These are phyloP conservation scores for Sphagnum fallax DNA, from an alignment of 228 moss, liverwort and hornwort genomes.

Conservation along the genomic window DNA sequence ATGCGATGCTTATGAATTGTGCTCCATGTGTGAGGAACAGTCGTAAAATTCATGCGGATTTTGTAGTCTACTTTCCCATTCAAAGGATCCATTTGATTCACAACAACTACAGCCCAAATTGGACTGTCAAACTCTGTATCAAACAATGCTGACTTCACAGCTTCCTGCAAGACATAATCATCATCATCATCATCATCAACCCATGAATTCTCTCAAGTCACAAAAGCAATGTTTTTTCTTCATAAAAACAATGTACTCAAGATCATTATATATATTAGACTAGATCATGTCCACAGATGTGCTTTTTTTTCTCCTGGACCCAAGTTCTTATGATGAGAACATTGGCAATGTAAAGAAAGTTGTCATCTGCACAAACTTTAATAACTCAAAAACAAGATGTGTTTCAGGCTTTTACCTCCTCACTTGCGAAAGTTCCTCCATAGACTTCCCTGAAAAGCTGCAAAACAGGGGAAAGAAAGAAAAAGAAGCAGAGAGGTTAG, in stretches of 20 bases:
- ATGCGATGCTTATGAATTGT: slow-evolving; percentile 35
- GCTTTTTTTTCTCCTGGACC: no score
- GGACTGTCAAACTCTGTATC: slow-evolving; percentile 24
- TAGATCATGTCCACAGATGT: no score
- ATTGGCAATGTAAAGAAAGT: no score
- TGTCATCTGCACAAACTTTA: no score
- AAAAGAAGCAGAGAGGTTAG: no score
- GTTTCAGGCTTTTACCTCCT: slow-evolving; percentile 17
- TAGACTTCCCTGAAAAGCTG: slow-evolving; percentile 50
- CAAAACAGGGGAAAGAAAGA: slow-evolving; percentile 1
- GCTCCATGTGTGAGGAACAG: slow-evolving; percentile 44
- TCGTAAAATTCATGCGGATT: slow-evolving; percentile 59
- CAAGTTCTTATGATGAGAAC: no score
- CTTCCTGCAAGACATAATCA: slow-evolving; percentile 24
- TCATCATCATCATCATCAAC: no score
- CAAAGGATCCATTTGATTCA: slow-evolving; percentile 29
- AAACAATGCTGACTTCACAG: slow-evolving; percentile 33
- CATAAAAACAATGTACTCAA: no score
- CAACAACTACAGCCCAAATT: slow-evolving; percentile 52
- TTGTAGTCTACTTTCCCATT: slow-evolving; percentile 50
- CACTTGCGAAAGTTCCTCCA: slow-evolving; percentile 39
- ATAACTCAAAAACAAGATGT: no score
- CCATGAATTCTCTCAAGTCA: no score
- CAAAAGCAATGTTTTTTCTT: no score
- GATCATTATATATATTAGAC: no score